Evolutionary conservation across 345 rosid genomes (phyloP).

Genomic region (Sapria himalayana): DNA sequence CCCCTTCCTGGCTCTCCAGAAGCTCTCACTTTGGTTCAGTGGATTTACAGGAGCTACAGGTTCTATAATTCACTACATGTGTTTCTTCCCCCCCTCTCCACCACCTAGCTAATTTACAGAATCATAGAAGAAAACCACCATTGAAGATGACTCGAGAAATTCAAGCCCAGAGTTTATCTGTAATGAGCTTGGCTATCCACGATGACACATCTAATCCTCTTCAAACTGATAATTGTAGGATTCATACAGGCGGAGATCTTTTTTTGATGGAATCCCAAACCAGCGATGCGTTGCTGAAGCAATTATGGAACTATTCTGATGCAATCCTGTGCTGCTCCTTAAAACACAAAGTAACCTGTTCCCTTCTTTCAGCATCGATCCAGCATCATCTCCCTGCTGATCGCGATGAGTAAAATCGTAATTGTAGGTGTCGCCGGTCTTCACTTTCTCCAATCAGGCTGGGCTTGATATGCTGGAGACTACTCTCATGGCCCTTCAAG

Average conservation of each 20-base stretch:
- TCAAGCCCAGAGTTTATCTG: no score
- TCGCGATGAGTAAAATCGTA: neutral
- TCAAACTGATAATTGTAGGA: no score
- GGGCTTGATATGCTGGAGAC: slow-evolving; percentile 99
- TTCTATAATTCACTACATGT: no score
- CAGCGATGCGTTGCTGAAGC: no score
- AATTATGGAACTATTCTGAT: slow-evolving; percentile 68
- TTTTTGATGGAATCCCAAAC: no score
- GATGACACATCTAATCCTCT: no score
- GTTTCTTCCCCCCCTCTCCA: no score
- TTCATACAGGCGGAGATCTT: no score
- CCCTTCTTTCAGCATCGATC: neutral
- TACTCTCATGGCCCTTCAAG: slow-evolving; percentile 62
- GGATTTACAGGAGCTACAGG: slow-evolving; percentile 85
- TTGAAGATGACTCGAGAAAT: no score
- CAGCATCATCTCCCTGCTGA: neutral
- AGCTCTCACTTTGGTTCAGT: slow-evolving; percentile 68
- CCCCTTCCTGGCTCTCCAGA: slow-evolving; percentile 73
- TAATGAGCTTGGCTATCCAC: no score
- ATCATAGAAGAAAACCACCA: no score
- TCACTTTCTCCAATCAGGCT: slow-evolving; percentile 82
- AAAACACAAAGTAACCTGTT: slow-evolving; percentile 28
- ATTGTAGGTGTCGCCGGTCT: slow-evolving; percentile 43
- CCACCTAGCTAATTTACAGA: no score
- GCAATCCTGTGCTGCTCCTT: slow-evolving; percentile 86